These are phyloP conservation scores for Diversispora epigaea DNA, from an alignment of 192 early-diverging fungal genomes.

Conservation along the genomic window DNA sequence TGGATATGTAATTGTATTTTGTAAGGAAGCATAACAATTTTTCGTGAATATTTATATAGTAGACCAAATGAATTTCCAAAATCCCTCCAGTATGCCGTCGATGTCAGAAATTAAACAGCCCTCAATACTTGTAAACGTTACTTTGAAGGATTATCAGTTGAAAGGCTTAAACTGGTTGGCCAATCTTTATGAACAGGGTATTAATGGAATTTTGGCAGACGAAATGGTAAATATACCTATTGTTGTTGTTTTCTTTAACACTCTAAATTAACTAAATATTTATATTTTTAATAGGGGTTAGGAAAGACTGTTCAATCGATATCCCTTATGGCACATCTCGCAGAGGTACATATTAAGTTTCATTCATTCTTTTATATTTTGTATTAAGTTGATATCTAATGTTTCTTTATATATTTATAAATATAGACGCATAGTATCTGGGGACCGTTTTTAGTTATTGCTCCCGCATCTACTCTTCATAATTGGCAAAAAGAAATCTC, in stretches of 20 bases:
- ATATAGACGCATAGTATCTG: constrained; percentile 74
- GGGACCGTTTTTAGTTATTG: constrained; percentile 90
- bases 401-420: neutral
- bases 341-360: constrained; percentile 48
- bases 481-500: constrained; percentile 93
- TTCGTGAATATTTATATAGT: constrained; percentile 35
- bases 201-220: constrained; percentile 89
- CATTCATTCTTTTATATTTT: neutral
- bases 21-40: neutral
- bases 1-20: neutral
- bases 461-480: constrained; percentile 83
- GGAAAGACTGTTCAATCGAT: constrained; percentile 93
- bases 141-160: constrained; percentile 78
- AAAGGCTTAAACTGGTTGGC: constrained; percentile 86
- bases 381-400: neutral
- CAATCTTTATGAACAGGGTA: constrained; percentile 84
- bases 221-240: constrained; percentile 57
- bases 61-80: constrained; percentile 85
- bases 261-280: too few species aligned
- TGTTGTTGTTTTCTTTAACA: too few species aligned
- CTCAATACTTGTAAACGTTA: constrained; percentile 77
- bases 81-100: constrained; percentile 71
- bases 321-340: constrained; percentile 83
- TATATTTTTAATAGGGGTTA: constrained; percentile 51
- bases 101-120: constrained; percentile 78